These are phyloP conservation scores for Plasmodium blacklocki DNA, from an alignment of 169 alveolate genomes.

Conservation along the genomic window DNA sequence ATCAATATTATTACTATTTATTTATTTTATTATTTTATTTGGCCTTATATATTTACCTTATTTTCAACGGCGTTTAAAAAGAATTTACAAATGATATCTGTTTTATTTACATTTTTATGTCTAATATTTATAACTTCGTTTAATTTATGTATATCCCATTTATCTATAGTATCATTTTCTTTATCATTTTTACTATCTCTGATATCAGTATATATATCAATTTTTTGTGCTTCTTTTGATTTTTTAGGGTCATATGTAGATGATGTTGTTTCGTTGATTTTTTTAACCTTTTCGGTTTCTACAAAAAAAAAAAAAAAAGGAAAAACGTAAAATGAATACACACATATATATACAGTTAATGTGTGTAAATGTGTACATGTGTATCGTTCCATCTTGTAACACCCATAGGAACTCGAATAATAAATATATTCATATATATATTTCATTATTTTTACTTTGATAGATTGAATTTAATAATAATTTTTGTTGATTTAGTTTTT, in stretches of 20 bases:
- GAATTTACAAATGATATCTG: conserved; percentile 95
- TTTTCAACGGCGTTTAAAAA: conserved; percentile 97
- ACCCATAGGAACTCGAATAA: too few relatives aligned
- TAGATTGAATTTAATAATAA: conserved; percentile 94
- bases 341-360: too few relatives aligned
- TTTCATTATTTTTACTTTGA: conserved; percentile 79
- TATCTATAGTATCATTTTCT: conserved; percentile 83
- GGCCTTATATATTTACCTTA: conserved; percentile 69
- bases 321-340: background rate
- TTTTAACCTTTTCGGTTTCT: conserved; percentile 90
- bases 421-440: background rate
- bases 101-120: conserved; percentile 83
- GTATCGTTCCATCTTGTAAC: too few relatives aligned
- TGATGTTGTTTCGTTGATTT: conserved; percentile 82
- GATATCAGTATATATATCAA: conserved; percentile 96
- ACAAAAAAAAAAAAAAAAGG: background rate
- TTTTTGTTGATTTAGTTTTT: conserved; percentile 93
- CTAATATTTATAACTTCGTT: conserved; percentile 87
- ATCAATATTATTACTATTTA: background rate
- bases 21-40: background rate
- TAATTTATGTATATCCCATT: conserved; percentile 82
- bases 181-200: conserved; percentile 88
- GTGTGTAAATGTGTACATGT: too few relatives aligned
- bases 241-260: conserved; percentile 87
- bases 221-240: conserved; percentile 90